Conservation (phyloP, 805 yeast genomes). For the Sporopachydermia quercuum region DNA sequence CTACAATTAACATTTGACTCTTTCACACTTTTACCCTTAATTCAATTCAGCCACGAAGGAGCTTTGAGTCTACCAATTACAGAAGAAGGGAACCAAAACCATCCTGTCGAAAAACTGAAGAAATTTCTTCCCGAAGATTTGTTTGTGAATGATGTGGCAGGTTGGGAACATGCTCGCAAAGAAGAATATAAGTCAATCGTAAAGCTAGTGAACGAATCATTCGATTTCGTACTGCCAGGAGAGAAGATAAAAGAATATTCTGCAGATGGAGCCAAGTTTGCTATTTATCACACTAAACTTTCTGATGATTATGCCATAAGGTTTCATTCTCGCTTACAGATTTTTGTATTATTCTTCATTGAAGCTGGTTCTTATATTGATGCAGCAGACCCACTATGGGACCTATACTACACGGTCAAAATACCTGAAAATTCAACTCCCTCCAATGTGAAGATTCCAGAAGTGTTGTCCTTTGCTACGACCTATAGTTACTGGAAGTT, state of each 20-base stretch:
- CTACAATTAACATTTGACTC: constrained; percentile 49
- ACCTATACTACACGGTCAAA: constrained; percentile 36
- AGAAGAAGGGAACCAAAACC: constrained; percentile 29
- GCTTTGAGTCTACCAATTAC: constrained; percentile 1
- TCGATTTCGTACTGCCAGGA: constrained; percentile 16
- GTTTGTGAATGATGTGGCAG: constrained; percentile 43
- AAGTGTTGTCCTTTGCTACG: constrained; percentile 43
- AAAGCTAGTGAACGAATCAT: constrained; percentile 9
- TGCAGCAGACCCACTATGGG: constrained; percentile 65
- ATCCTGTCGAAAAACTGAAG: constrained; percentile 38
- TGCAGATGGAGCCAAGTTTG: constrained; percentile 26
- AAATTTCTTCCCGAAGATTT: constrained; percentile 46
- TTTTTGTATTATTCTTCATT: constrained; percentile 69
- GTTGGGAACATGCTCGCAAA: constrained; percentile 47
- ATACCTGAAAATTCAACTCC: constrained; percentile 3
- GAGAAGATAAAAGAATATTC: constrained; percentile 21
- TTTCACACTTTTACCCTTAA: constrained; percentile 55
- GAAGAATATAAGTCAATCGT: constrained; percentile 22
- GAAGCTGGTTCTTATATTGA: constrained; percentile 93
- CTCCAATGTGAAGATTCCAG: neutral
- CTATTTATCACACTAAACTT: constrained; percentile 36
- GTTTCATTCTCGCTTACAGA: constrained; percentile 57
- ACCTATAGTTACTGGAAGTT: constrained; percentile 76
- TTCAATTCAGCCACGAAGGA: constrained; percentile 16
- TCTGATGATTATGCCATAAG: constrained; percentile 27